Evolutionary conservation across 768 basidiomycete genomes (phyloP).

Genomic region (Lactarius hengduanensis): DNA sequence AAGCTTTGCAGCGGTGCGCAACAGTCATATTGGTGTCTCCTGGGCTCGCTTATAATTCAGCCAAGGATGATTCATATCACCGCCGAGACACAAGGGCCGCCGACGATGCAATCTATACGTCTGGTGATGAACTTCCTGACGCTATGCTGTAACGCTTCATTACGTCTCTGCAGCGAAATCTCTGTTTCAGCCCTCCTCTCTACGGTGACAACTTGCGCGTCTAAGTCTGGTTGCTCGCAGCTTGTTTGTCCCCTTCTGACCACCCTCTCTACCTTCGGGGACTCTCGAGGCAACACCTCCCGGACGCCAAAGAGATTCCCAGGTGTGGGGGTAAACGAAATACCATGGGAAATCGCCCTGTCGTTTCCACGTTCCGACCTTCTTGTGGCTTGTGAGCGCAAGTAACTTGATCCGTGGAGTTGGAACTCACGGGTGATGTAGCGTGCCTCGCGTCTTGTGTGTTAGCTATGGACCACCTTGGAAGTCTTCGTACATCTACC

Average conservation of each 20-base stretch:
- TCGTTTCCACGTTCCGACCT: slow-evolving; percentile 36
- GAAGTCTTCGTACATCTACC: slow-evolving; percentile 38
- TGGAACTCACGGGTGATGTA: slow-evolving; percentile 10
- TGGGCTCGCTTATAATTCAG: not conserved
- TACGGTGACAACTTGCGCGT: slow-evolving; percentile 2
- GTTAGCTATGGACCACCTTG: slow-evolving; percentile 30
- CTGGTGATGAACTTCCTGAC: slow-evolving; percentile 23
- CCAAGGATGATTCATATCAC: slow-evolving; percentile 1
- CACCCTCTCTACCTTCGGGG: not conserved
- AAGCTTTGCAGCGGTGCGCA: slow-evolving; percentile 12
- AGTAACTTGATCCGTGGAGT: not conserved
- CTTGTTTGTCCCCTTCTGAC: slow-evolving; percentile 18
- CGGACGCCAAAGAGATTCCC: not conserved
- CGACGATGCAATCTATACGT: slow-evolving; percentile 5
- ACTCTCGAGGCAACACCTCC: not conserved
- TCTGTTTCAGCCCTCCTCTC: slow-evolving; percentile 11
- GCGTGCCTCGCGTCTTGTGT: slow-evolving; percentile 37
- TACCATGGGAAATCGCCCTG: slow-evolving; percentile 13
- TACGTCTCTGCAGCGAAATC: not conserved
- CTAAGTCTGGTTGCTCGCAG: not conserved
- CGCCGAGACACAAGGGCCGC: not conserved
- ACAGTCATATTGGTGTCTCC: not conserved
- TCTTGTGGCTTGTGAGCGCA: slow-evolving; percentile 42
- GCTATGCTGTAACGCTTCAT: slow-evolving; percentile 11
- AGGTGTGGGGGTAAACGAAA: not conserved